These are phyloP conservation scores for Boletellus ananas DNA, from an alignment of 768 basidiomycete genomes.

Conservation along the genomic window DNA sequence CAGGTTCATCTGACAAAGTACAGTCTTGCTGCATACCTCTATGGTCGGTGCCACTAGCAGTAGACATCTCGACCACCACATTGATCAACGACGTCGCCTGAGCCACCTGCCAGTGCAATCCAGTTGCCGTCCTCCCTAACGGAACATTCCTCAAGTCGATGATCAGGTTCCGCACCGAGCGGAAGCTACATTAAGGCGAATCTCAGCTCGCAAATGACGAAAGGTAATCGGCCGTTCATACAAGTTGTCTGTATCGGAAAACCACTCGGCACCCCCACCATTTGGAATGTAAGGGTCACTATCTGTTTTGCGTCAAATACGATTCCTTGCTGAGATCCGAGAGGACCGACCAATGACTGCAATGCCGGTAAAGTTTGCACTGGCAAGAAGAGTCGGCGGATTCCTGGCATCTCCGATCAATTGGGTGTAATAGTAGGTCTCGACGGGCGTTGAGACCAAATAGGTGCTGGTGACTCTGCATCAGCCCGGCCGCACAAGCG, in stretches of 20 bases:
- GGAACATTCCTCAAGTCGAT: constrained; percentile 64
- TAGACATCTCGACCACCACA: constrained; percentile 70
- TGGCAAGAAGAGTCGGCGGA: constrained; percentile 65
- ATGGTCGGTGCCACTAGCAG: constrained; percentile 54
- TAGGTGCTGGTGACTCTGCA: constrained; percentile 47
- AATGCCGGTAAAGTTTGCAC: constrained; percentile 56
- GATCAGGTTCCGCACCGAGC: constrained; percentile 69
- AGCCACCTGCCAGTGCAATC: constrained; percentile 80
- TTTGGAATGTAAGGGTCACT: constrained; percentile 67
- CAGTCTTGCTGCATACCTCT: constrained; percentile 46
- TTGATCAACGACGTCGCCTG: constrained; percentile 74
- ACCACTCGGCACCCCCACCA: constrained; percentile 36
- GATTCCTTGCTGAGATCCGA: background rate
- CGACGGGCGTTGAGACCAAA: constrained; percentile 59
- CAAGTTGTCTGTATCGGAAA: constrained; percentile 24
- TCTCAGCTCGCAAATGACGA: background rate
- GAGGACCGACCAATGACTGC: constrained; percentile 62
- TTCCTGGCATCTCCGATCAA: constrained; percentile 70
- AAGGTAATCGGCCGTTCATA: background rate
- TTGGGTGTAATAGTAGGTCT: constrained; percentile 73
- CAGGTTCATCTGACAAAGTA: background rate
- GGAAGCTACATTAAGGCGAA: constrained; percentile 42
- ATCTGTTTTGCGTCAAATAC: constrained; percentile 37
- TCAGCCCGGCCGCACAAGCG: background rate
- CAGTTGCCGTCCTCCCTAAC: constrained; percentile 51